Evolutionary conservation across 768 basidiomycete genomes (phyloP), one percentile per base, ranked within the genome.

Genomic region (Exsudoporus frostii): DNA sequence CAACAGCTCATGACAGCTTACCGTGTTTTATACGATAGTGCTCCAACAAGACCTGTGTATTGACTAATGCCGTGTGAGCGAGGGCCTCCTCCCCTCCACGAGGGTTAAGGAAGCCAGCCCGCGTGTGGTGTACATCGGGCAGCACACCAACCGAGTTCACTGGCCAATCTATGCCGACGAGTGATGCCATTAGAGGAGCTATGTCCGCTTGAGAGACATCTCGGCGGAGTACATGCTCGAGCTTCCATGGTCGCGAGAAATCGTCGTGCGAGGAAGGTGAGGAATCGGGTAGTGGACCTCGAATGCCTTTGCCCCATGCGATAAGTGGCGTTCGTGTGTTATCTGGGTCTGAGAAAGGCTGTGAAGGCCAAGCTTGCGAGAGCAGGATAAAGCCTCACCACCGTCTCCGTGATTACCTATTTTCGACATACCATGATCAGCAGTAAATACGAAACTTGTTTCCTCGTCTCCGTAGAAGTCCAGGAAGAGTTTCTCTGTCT

Each of bases 391-490:
- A 40, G 48, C 66, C 74, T 65, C 62, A 88, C 89, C 84, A 34
- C 92, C 92, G 55, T 94, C 92, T 5, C 92, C 92, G 53, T 94
- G 92, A 63, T 92, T 93, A 13, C 92, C 92, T 49, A 91, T 86
- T 30, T 76, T 80, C 5, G 88, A 89, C 92, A 94, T 94, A 9
- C 92, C 92, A 64, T 94, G 92, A 66, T 94, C 92, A 0, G 92
- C 89, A 3, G 88, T 93, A 65, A 91, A 93, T 30, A 93, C 70
- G 63, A 79, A 92, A 53, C 80, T 81, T 0, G 90, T 92, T 50
- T 86, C 80, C 20, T 82, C 72, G 53, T 90, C 86, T 30, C 72
- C 61, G 60, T 84, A 93, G 65, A 88, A 92, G 5, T 81, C 73
- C 1, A 69, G 65, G 20, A 93, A 65, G 3, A 91, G 74, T 34